phyloP scores from a whole-genome alignment of 108 stramenopile species.

The Fragilariopsis cylindrus region DNA sequence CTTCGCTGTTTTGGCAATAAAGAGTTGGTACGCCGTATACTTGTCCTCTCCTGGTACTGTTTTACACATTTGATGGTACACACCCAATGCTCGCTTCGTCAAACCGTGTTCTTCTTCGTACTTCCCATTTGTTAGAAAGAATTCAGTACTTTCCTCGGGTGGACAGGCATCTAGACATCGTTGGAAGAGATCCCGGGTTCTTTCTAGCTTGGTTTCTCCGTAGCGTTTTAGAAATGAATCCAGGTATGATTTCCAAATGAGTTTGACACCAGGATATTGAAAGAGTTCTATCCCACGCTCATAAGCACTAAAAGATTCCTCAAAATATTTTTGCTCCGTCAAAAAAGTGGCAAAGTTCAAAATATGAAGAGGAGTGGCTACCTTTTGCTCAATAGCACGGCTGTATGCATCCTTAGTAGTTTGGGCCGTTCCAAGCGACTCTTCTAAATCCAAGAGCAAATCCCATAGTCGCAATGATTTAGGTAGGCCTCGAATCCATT shows the following conservation, averaged over 20 bases:
- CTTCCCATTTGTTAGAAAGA: conserved; percentile 89
- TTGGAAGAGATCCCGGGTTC: conserved; percentile 93
- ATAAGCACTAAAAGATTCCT: conserved; percentile 91
- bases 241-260: conserved; percentile 92
- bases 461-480: conserved; percentile 88
- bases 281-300: conserved; percentile 92
- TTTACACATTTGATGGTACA: conserved; percentile 86
- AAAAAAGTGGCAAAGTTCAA: conserved; percentile 94
- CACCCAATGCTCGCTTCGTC: conserved; percentile 87
- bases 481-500: conserved; percentile 52
- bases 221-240: conserved; percentile 89
- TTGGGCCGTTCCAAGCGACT: conserved; percentile 92
- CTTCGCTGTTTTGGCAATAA: conserved; percentile 87
- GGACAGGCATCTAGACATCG: conserved; percentile 87
- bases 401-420: conserved; percentile 95
- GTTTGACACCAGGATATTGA: conserved; percentile 85
- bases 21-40: conserved; percentile 87
- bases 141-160: conserved; percentile 81
- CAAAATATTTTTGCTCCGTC: conserved; percentile 92
- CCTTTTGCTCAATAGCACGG: conserved; percentile 87
- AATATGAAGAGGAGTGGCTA: conserved; percentile 93
- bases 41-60: conserved; percentile 85
- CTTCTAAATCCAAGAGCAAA: conserved; percentile 95
- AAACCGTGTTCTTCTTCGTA: conserved; percentile 96
- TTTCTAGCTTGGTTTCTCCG: conserved; percentile 90